Evolutionary conservation across 352 stramenopile genomes (phyloP), one percentile per base, ranked within the genome.

Genomic region (Blastocystis sp.): DNA sequence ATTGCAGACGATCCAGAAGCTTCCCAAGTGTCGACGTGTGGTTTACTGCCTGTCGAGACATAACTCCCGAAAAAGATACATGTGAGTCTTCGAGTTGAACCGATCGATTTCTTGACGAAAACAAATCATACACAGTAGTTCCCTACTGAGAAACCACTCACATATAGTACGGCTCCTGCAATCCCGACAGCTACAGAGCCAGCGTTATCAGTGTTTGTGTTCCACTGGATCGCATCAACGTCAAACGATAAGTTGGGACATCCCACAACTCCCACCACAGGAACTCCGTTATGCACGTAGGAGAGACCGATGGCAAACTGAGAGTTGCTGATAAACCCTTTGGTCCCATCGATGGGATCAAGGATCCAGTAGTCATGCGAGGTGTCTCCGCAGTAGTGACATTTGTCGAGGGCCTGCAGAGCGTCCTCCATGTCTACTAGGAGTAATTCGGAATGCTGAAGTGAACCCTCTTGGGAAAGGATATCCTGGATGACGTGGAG

Each of bases 291-390:
- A 7, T 87, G 54, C 0, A 90, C 26, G 23, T 63, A 26, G 26
- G 64, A 68, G 23, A 90, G 55, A 7, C 84, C 84, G n/a, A 90
- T 87, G 9, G 84, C 53, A 34, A 80, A 90, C 29, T 90, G 61
- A 23, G 53, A 41, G 13, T 90, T 70, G n/a, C 20, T 41, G 9
- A 90, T 79, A 45, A 90, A 90, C 13, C 84, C 84, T 34, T 89
- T 89, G n/a, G 84, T 90, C 6, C 84, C 84, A 43, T 90, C 84
- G n/a, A 90, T 89, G 13, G 84, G 84, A 29, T 90, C 84, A 23
- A 90, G 63, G 11, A 88, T 55, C 73, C 73, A 84, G 39, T 84
- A 84, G n/a, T 68, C 56, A 7, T 69, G 41, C n/a, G 53, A 29
- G 6, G 54, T 39, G 68, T 84, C 73, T 11, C 73, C 73, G 26